These are phyloP conservation scores for Pouteria campechiana DNA, from an alignment of 179 eudicot genomes.

Conservation along the genomic window DNA sequence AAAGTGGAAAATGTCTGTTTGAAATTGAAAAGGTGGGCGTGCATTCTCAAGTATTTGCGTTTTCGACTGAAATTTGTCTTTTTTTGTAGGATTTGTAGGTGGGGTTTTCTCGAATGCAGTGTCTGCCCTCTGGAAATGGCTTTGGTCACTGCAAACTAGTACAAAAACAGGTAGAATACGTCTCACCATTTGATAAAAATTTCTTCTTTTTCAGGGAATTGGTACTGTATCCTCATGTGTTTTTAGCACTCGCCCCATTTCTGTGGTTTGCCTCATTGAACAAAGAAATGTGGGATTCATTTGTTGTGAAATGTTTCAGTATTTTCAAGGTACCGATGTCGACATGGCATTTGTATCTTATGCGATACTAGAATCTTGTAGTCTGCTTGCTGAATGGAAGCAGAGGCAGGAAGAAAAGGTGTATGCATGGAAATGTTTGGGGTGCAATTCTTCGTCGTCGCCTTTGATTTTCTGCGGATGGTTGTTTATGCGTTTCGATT, in stretches of 20 bases:
- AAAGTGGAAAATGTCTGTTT: no score
- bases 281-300: slow-evolving; percentile 3
- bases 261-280: not conserved
- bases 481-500: no score
- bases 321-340: slow-evolving; percentile 23
- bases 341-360: not conserved
- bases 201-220: slow-evolving; percentile 1
- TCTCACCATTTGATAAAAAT: not conserved
- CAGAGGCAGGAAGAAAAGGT: no score
- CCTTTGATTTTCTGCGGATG: no score
- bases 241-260: slow-evolving; percentile 1
- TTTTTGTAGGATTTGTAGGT: slow-evolving; percentile 63
- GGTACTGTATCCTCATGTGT: slow-evolving; percentile 2
- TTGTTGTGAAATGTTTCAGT: slow-evolving; percentile 18
- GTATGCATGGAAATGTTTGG: no score
- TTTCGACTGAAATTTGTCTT: not conserved
- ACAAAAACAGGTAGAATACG: slow-evolving; percentile 59
- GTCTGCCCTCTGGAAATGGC: slow-evolving; percentile 68
- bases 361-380: slow-evolving; percentile 1
- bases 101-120: slow-evolving; percentile 65
- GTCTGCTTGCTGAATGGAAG: no score
- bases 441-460: slow-evolving; percentile 28
- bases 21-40: no score
- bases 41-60: not conserved
- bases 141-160: slow-evolving; percentile 70